These are phyloP conservation scores for Pestalotiopsis sp. DNA, from an alignment of 2,329 filamentous ascomycete genomes.

Conservation along the genomic window DNA sequence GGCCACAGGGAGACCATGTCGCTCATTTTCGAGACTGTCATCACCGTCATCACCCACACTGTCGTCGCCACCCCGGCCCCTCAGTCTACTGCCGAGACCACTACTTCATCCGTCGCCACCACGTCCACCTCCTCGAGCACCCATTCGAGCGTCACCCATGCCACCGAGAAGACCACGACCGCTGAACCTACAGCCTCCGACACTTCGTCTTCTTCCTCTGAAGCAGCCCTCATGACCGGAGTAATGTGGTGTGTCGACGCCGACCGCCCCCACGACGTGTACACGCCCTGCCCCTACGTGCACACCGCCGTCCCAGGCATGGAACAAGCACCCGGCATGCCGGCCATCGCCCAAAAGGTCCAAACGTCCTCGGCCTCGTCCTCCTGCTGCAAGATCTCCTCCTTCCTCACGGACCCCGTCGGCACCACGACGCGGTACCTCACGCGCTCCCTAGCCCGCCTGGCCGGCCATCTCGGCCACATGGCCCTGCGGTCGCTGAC, in stretches of 20 bases:
- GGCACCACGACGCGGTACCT: too few species aligned
- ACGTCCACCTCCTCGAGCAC: background rate
- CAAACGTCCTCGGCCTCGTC: too few species aligned
- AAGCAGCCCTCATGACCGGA: background rate
- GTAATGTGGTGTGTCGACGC: background rate
- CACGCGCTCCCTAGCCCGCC: too few species aligned
- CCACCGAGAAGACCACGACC: too few species aligned
- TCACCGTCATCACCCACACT: background rate
- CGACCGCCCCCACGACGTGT: background rate
- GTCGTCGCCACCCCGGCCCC: background rate
- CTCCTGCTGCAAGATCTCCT: too few species aligned
- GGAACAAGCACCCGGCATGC: background rate
- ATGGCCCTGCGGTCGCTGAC: too few species aligned
- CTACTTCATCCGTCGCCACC: background rate
- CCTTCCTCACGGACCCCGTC: too few species aligned
- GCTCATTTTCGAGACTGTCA: background rate
- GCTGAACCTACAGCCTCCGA: too few species aligned
- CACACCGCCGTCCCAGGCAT: background rate
- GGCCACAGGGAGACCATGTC: background rate
- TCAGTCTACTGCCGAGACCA: background rate
- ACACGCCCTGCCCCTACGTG: background rate
- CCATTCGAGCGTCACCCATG: background rate
- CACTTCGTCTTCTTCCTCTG: background rate
- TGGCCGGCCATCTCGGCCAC: too few species aligned
- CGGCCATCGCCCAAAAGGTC: too few species aligned